These are phyloP conservation scores for Umbelopsis vinacea DNA, from an alignment of 192 early-diverging fungal species.

Conservation along the genomic window DNA sequence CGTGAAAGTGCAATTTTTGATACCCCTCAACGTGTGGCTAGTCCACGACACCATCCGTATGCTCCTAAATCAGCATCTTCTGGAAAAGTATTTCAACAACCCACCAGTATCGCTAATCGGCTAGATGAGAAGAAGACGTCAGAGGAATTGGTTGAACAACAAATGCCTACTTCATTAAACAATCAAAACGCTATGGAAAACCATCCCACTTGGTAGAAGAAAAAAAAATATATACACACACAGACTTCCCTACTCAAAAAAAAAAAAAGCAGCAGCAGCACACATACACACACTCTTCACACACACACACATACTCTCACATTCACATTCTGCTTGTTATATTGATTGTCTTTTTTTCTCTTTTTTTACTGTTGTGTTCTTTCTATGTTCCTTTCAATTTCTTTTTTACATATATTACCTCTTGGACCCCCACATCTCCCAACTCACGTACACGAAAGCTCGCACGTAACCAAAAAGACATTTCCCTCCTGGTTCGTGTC, in stretches of 20 bases:
- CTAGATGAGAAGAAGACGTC: slow-evolving; percentile 8
- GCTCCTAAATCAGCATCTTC: slow-evolving; percentile 15
- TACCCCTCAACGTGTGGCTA: slow-evolving; percentile 20
- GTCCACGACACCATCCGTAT: slow-evolving; percentile 29
- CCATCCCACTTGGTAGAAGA: neutral
- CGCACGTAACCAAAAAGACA: slow-evolving; percentile 19
- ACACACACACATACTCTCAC: too few species aligned
- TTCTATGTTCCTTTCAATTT: slow-evolving; percentile 16
- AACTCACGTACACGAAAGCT: slow-evolving; percentile 10
- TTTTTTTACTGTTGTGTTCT: slow-evolving; percentile 8
- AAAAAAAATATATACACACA: neutral
- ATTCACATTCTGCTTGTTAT: too few species aligned
- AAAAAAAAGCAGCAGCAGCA: too few species aligned
- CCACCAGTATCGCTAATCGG: slow-evolving; percentile 7
- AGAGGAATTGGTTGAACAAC: slow-evolving; percentile 21
- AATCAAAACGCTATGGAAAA: slow-evolving; percentile 7
- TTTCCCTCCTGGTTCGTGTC: neutral
- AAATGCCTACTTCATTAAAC: slow-evolving; percentile 10
- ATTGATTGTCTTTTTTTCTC: neutral
- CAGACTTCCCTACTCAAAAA: too few species aligned
- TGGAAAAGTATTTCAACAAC: slow-evolving; percentile 16
- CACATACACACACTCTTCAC: too few species aligned
- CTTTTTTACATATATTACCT: slow-evolving; percentile 6
- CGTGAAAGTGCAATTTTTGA: slow-evolving; percentile 17
- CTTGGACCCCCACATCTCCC: neutral